Percentiles rank a stretch among this genome's conserved stretches.
Evolutionary conservation across 805 yeast species (phyloP).

Genomic region (Candida piceae): DNA sequence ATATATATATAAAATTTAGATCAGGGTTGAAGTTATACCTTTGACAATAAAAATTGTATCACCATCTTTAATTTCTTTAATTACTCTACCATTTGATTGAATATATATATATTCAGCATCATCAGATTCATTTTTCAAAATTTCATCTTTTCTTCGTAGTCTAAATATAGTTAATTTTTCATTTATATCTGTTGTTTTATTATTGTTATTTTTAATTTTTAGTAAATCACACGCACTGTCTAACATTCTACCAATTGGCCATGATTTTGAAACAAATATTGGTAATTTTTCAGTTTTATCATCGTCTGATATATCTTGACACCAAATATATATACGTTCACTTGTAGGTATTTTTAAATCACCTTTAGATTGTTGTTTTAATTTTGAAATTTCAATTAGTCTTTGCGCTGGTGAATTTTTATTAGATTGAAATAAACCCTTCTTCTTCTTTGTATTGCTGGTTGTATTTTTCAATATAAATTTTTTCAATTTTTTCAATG

Average conservation of each 20-base stretch:
- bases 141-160: slow-evolving; percentile 25
- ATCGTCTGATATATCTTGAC: slow-evolving; percentile 34
- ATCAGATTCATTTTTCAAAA: slow-evolving; percentile 19
- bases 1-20: too few species aligned
- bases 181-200: slow-evolving; percentile 35
- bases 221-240: slow-evolving; percentile 47
- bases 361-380: slow-evolving; percentile 48
- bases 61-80: slow-evolving; percentile 39
- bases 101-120: slow-evolving; percentile 26
- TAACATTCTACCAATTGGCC: slow-evolving; percentile 57
- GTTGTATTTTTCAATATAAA: too few species aligned
- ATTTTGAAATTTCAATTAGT: slow-evolving; percentile 32
- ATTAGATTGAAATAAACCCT: too few species aligned
- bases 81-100: slow-evolving; percentile 36
- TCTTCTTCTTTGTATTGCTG: too few species aligned
- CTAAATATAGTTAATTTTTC: slow-evolving; percentile 46
- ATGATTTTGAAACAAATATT: slow-evolving; percentile 45
- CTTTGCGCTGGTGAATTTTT: slow-evolving; percentile 17
- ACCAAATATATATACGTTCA: slow-evolving; percentile 49
- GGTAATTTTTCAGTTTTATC: slow-evolving; percentile 15
- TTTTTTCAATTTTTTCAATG: slow-evolving; percentile 18
- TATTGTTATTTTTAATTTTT: slow-evolving; percentile 46
- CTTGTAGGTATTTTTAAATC: slow-evolving; percentile 37
- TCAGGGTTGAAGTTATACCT: too few species aligned
- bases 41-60: slow-evolving; percentile 49